Conservation (phyloP, 768 basidiomycete genomes). For the Pholiota microspora region DNA sequence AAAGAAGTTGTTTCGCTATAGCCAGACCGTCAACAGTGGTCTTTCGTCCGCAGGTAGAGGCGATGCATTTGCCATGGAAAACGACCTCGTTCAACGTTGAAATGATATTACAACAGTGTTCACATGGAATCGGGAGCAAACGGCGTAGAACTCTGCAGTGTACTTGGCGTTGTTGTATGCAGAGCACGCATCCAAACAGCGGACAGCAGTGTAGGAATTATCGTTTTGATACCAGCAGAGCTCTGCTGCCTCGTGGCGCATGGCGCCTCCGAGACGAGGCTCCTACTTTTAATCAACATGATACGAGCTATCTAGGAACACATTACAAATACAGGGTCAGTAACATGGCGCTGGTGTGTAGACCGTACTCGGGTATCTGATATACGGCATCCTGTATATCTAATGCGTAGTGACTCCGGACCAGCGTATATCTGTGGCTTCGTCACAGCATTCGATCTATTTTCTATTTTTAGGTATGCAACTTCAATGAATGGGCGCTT, state of each 20-base stretch:
- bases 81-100: neutral
- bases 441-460: neutral
- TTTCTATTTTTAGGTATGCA: neutral
- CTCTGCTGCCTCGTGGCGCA: neutral
- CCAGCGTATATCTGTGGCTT: neutral
- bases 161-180: neutral
- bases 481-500: neutral
- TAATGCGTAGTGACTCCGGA: neutral
- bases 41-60: neutral
- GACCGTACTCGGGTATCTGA: neutral
- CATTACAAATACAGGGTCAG: neutral
- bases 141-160: neutral
- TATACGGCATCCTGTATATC: neutral
- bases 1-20: neutral
- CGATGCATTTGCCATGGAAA: neutral
- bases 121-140: neutral
- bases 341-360: neutral
- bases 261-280: too few species aligned
- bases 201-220: too few species aligned
- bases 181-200: neutral
- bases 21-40: neutral
- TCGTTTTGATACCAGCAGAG: neutral
- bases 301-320: too few species aligned
- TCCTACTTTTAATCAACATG: too few species aligned
- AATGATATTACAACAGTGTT: too few species aligned